Evolutionary conservation across 495 filamentous ascomycete genomes (phyloP).

Genomic region (Thermochaetoides thermophila): DNA sequence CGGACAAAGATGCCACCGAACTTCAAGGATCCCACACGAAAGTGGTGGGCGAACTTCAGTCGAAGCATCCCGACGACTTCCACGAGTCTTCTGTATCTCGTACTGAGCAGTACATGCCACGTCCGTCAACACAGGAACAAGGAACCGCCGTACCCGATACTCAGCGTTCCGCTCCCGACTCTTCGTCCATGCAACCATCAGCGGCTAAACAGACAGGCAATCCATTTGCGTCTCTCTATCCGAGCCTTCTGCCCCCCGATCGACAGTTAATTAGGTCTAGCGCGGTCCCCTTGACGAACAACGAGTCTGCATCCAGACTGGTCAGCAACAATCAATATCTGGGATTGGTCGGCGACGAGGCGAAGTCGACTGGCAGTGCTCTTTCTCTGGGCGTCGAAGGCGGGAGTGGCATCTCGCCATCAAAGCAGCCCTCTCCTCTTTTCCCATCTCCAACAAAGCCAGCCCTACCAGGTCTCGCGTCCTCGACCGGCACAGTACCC

Average conservation of each 20-base stretch:
- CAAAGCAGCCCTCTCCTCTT: constrained; percentile 16
- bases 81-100: neutral
- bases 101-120: no score
- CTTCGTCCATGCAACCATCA: constrained; percentile 1
- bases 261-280: constrained; percentile 18
- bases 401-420: constrained; percentile 16
- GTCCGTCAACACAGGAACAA: no score
- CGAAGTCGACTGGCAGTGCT: constrained; percentile 9
- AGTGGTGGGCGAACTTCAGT: constrained; percentile 8
- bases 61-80: neutral
- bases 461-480: constrained; percentile 3
- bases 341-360: neutral
- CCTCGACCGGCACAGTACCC: constrained; percentile 6
- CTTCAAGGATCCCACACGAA: constrained; percentile 1
- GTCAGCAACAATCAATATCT: neutral
- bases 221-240: constrained; percentile 30
- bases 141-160: no score
- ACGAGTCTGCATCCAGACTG: constrained; percentile 8
- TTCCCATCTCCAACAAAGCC: constrained; percentile 23
- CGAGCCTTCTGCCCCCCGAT: constrained; percentile 25
- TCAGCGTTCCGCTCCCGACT: neutral
- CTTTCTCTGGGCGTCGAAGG: constrained; percentile 11
- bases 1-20: no score
- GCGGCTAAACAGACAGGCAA: constrained; percentile 11
- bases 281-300: neutral